Evolutionary conservation across 805 yeast genomes (phyloP).

Genomic region (Monosporozyma aerobia): DNA sequence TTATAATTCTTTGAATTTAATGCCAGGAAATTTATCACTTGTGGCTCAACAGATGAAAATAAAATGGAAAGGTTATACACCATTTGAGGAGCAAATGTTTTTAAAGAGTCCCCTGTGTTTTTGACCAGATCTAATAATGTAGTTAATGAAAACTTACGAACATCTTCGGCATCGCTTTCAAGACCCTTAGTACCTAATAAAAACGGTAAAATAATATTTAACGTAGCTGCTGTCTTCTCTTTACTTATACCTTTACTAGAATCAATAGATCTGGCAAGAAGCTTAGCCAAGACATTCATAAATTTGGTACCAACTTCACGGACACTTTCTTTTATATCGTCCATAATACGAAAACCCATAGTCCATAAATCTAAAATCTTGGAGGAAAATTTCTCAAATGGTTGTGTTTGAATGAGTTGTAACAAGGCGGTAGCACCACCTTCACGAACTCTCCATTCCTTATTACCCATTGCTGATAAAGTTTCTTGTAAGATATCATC

Average conservation of each 20-base stretch:
- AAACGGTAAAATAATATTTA: constrained; percentile 63
- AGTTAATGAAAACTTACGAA: constrained; percentile 62
- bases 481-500: constrained; percentile 56
- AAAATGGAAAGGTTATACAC: constrained; percentile 59
- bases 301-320: constrained; percentile 68
- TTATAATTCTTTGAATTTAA: constrained; percentile 86
- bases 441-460: constrained; percentile 91
- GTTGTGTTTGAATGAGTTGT: constrained; percentile 57
- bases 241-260: constrained; percentile 33
- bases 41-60: constrained; percentile 88
- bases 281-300: constrained; percentile 55
- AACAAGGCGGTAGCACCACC: constrained; percentile 68
- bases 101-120: constrained; percentile 49
- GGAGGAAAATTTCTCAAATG: constrained; percentile 40
- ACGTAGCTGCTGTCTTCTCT: constrained; percentile 35
- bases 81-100: constrained; percentile 59
- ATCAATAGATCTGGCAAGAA: constrained; percentile 50
- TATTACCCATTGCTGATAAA: constrained; percentile 57
- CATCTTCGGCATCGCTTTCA: constrained; percentile 79
- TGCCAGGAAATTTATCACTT: constrained; percentile 72
- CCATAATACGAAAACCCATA: constrained; percentile 81
- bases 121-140: constrained; percentile 66
- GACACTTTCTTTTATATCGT: constrained; percentile 91
- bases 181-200: constrained; percentile 72
- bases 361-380: constrained; percentile 67